These are phyloP conservation scores for sunflower (Helianthus annuus) DNA, from an alignment of 129 eudicot genomes.

Conservation along the genomic window HanXRQr2.0-SUNRISE NC_035444.2:55921349-55921848, in stretches of 20 bases:
- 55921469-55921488: constrained; percentile 12
- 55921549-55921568: neutral
- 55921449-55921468: constrained; percentile 7
- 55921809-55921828: no score
- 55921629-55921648: neutral
- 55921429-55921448: constrained; percentile 25
- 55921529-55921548: constrained; percentile 29
- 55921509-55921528: constrained; percentile 28
- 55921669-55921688: neutral
- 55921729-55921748: no score
- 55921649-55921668: neutral
- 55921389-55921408: neutral
- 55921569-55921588: constrained; percentile 25
- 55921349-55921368: constrained; percentile 7
- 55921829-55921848: no score
- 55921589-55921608: constrained; percentile 8
- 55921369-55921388: neutral
- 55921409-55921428: constrained; percentile 17
- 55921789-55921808: no score
- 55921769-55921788: no score
- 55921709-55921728: no score
- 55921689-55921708: neutral
- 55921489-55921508: constrained; percentile 3
- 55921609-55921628: neutral
- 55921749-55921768: no score